Evolutionary conservation across 768 basidiomycete genomes (phyloP), one percentile per base, ranked within the genome.

Genomic region (Kwoniella europaea): DNA sequence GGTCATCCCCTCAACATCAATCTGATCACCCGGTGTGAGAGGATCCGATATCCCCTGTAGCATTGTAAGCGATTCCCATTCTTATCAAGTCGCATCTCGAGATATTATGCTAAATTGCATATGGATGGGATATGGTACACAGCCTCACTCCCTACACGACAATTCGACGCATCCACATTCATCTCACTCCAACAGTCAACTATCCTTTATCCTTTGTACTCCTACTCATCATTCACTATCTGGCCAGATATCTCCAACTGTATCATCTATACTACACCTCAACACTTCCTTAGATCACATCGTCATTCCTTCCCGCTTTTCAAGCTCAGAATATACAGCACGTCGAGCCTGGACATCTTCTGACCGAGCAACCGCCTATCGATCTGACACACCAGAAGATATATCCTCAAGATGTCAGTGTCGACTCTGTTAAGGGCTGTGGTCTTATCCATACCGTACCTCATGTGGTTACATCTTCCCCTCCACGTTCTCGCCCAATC

Each of bases 401-500:
- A 50, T 50, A 50, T 18, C 12, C 15, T 50, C 57, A 58, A 58
- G 29, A 58, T 58, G 57, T 35, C 35, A 35, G 13, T 20, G 22
- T 35, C 15, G 24, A 58, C 10, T 29, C 57, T 27, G 22, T 43
- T 61, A 6, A 55, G 59, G 42, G 59, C 20, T 16, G 7, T 61
- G 20, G 10, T 41, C 15, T 3, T 61, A 20, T 16, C 41, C 41
- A 44, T 61, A 46, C 35, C 59, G 1, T 43, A 43, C 22, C 59
- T 61, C 35, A 61, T 61, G 42, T 61, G 27, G 16, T 35, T 41
- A 7, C 24, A 18, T 15, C 44, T 24, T 5, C 50, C 59, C 35
- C 52, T 46, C 29, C 50, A 50, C 27, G 67, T 46, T 10, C 41
- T 53, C 24, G 67, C 58, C 27, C 67, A 68, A 61, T 68, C 65